phyloP scores from a whole-genome alignment of 768 basidiomycete species.

The Ramaria sp. region DNA sequence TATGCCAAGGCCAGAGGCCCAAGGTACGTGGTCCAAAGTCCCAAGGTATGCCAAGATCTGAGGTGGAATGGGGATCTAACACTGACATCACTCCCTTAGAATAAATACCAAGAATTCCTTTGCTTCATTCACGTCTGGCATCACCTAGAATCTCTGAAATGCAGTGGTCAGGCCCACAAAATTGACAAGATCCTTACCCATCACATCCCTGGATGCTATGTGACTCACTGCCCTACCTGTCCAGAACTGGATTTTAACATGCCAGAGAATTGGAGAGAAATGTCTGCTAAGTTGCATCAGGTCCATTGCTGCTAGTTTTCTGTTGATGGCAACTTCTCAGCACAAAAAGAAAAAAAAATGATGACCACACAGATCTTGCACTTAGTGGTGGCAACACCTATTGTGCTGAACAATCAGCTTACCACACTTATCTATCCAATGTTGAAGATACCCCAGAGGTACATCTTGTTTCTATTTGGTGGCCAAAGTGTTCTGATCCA shows the following conservation, averaged over 20 bases:
- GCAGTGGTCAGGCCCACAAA: not conserved
- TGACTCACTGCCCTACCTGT: not conserved
- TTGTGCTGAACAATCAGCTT: conserved; percentile 11
- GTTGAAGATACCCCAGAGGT: conserved; percentile 11
- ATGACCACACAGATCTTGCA: conserved; percentile 14
- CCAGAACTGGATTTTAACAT: not conserved
- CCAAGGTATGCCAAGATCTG: too few relatives aligned
- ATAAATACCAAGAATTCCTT: not conserved
- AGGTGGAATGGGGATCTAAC: too few relatives aligned
- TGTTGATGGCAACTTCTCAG: too few relatives aligned
- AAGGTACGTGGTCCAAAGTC: too few relatives aligned
- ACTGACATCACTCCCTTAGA: too few relatives aligned
- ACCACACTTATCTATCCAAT: conserved; percentile 10
- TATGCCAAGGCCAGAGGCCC: too few relatives aligned
- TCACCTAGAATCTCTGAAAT: not conserved
- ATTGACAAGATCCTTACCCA: not conserved
- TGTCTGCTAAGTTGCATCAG: conserved; percentile 9
- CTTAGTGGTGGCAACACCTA: conserved; percentile 11
- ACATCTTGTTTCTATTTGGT: not conserved
- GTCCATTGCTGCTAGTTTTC: conserved; percentile 9
- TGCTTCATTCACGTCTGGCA: not conserved
- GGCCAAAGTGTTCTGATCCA: not conserved
- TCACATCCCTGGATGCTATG: not conserved
- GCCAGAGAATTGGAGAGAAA: not conserved
- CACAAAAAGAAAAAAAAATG: conserved; percentile 14